Conservation (phyloP, 352 stramenopile genomes). For the Hyaloperonospora brassicae region DNA sequence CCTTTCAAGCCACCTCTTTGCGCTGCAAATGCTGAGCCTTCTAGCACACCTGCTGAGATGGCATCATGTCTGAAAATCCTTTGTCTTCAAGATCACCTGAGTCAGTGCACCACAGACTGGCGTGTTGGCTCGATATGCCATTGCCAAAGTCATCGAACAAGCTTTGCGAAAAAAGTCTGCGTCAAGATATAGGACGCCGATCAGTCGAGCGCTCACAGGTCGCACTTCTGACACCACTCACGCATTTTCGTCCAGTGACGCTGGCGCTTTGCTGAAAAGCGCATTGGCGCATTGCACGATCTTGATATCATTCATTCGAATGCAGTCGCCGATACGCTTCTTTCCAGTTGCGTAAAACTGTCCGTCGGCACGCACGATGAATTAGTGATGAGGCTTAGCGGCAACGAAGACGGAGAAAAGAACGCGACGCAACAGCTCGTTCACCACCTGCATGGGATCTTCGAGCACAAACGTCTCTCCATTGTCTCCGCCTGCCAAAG, state of each 20-base stretch:
- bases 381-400: background rate
- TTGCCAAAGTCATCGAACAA: slow-evolving; percentile 25
- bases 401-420: too few species aligned
- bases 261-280: slow-evolving; percentile 29
- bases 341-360: slow-evolving; percentile 7
- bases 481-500: slow-evolving; percentile 45
- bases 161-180: slow-evolving; percentile 21
- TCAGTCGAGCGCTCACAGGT: slow-evolving; percentile 2
- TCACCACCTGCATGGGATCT: slow-evolving; percentile 31
- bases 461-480: slow-evolving; percentile 51
- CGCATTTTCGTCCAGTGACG: slow-evolving; percentile 31
- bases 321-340: slow-evolving; percentile 46
- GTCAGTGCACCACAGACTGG: slow-evolving; percentile 26
- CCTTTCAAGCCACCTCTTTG: background rate
- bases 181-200: slow-evolving; percentile 1
- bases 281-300: slow-evolving; percentile 29
- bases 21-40: background rate
- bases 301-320: slow-evolving; percentile 41
- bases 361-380: background rate
- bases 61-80: slow-evolving; percentile 13
- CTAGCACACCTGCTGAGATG: slow-evolving; percentile 18
- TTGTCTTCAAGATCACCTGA: slow-evolving; percentile 3
- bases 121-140: slow-evolving; percentile 21
- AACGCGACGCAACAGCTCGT: slow-evolving; percentile 2
- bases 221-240: slow-evolving; percentile 11